Conservation (phyloP, 345 rosid species). For the Salix exigua region DNA sequence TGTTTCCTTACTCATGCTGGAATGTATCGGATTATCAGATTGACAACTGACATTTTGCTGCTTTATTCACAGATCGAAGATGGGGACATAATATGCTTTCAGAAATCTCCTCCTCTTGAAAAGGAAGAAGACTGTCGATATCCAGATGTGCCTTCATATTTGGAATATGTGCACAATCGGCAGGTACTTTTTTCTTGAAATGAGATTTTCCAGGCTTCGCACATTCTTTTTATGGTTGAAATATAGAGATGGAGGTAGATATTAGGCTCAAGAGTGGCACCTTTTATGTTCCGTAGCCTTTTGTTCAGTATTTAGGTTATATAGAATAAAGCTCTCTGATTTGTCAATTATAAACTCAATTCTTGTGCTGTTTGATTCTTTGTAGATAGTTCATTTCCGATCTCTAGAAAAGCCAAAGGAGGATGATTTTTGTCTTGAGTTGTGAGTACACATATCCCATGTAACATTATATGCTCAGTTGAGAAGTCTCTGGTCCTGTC, state of each 20-base stretch:
- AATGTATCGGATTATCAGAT: background rate
- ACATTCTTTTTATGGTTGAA: background rate
- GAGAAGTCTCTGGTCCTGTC: background rate
- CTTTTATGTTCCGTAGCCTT: background rate
- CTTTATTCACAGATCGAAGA: constrained; percentile 67
- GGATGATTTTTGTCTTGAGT: constrained; percentile 82
- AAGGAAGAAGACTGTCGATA: constrained; percentile 52
- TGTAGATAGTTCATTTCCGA: constrained; percentile 82
- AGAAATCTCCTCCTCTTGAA: constrained; percentile 53
- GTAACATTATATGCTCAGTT: background rate
- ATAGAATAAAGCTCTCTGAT: background rate
- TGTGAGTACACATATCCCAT: constrained; percentile 49
- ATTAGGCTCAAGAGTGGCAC: background rate
- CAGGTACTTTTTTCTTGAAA: constrained; percentile 45
- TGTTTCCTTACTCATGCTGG: background rate
- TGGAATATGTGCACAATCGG: constrained; percentile 92
- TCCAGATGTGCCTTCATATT: constrained; percentile 80
- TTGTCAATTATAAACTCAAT: background rate
- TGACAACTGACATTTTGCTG: background rate
- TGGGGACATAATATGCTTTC: constrained; percentile 96
- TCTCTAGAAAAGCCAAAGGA: constrained; percentile 84
- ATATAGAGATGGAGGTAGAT: background rate
- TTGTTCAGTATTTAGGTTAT: background rate
- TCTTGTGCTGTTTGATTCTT: constrained; percentile 17
- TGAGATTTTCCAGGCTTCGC: background rate